Evolutionary conservation across 805 yeast genomes (phyloP).

Genomic region (Wickerhamiella kazuoi): DNA sequence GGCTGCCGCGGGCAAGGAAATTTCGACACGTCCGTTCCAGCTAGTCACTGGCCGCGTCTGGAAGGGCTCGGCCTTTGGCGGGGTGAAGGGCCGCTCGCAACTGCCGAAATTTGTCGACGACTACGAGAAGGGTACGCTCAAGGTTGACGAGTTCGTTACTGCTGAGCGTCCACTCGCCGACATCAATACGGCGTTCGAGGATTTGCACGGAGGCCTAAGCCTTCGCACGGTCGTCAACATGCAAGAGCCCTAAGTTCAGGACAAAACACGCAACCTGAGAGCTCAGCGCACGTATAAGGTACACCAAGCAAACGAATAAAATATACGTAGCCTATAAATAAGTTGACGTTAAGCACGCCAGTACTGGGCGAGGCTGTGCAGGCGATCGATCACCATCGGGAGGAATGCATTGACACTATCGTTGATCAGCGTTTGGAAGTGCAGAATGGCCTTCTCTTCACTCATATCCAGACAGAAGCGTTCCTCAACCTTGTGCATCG

Average conservation of each 20-base stretch:
- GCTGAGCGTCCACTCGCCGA: constrained; percentile 63
- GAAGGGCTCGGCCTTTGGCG: constrained; percentile 99
- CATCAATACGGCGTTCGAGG: constrained; percentile 82
- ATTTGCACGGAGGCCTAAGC: constrained; percentile 86
- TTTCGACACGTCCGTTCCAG: constrained; percentile 95
- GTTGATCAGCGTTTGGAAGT: constrained; percentile 83
- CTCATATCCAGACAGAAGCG: constrained; percentile 84
- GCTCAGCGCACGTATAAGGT: too few relatives aligned
- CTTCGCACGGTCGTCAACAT: constrained; percentile 58
- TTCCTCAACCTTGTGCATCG: constrained; percentile 81
- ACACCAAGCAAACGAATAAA: too few relatives aligned
- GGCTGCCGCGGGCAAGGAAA: constrained; percentile 96
- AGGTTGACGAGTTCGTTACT: constrained; percentile 90
- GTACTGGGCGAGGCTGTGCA: constrained; percentile 91
- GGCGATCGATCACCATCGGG: constrained; percentile 87
- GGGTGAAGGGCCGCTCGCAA: constrained; percentile 94
- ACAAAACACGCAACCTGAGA: too few relatives aligned
- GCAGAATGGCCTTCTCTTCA: constrained; percentile 90
- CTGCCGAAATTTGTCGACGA: constrained; percentile 79
- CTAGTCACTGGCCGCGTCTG: constrained; percentile 97
- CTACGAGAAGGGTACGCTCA: constrained; percentile 61
- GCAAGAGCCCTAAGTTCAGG: neutral
- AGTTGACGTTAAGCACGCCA: constrained; percentile 57
- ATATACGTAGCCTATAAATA: too few relatives aligned
- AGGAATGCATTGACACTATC: constrained; percentile 86